Percentiles rank a stretch among this genome's conserved stretches.
These are phyloP conservation scores for Diplodia sapinea DNA, from an alignment of 2,329 filamentous ascomycete genomes.

Conservation along the genomic window DNA sequence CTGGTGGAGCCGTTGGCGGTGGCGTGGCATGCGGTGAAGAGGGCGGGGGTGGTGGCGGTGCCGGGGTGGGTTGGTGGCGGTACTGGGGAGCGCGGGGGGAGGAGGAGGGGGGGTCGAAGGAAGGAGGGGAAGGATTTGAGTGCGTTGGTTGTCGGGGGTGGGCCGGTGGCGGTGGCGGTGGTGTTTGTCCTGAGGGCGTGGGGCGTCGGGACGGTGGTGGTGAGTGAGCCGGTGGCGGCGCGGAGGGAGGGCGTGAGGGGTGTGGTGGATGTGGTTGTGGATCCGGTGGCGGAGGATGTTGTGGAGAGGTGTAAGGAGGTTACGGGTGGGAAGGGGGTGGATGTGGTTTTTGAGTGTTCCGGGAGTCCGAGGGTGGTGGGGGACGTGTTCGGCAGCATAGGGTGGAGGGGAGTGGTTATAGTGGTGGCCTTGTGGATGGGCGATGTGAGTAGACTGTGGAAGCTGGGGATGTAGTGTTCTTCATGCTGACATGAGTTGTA, in stretches of 20 bases:
- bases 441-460: conserved; percentile 36
- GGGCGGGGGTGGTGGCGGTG: background rate
- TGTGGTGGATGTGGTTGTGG: conserved; percentile 39
- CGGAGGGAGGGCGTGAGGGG: conserved; percentile 55
- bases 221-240: conserved; percentile 59
- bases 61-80: background rate
- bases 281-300: conserved; percentile 40
- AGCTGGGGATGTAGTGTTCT: background rate
- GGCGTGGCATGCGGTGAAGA: conserved; percentile 63
- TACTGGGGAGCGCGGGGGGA: background rate
- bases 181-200: conserved; percentile 51
- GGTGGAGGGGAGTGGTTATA: conserved; percentile 40
- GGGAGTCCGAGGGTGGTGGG: conserved; percentile 49
- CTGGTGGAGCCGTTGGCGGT: conserved; percentile 69
- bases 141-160: conserved; percentile 64
- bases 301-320: conserved; percentile 39
- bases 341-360: conserved; percentile 67
- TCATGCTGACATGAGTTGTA: conserved; percentile 24
- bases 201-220: conserved; percentile 61
- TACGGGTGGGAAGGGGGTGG: conserved; percentile 57
- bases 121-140: conserved; percentile 47
- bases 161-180: conserved; percentile 67
- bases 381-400: conserved; percentile 42
- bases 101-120: background rate
- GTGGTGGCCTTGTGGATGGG: conserved; percentile 45